These are phyloP conservation scores for Typha latifolia DNA, from an alignment of 176 grass and related monocot genomes.

Conservation along the genomic window DNA sequence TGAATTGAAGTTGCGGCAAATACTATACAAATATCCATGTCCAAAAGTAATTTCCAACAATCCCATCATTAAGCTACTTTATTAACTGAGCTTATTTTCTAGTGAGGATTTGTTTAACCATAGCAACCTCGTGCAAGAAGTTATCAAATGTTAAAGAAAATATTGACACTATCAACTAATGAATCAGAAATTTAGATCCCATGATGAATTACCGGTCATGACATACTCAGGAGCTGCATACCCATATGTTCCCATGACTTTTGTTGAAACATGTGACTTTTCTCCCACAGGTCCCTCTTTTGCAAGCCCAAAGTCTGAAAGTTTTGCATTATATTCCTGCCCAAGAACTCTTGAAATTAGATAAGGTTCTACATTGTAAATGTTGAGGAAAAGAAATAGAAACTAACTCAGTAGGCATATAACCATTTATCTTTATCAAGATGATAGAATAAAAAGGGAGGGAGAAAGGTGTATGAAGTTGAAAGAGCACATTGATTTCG, in stretches of 20 bases:
- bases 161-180: not conserved
- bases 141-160: not conserved
- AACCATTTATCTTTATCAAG: not conserved
- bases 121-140: too few relatives aligned
- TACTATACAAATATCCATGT: too few relatives aligned
- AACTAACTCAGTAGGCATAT: not conserved
- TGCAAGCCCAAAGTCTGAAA: constrained; percentile 78
- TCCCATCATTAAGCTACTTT: too few relatives aligned
- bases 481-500: not conserved
- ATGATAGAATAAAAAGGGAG: not conserved
- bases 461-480: not conserved
- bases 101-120: too few relatives aligned
- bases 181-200: not conserved
- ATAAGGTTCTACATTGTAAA: not conserved
- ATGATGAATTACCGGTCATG: constrained; percentile 37
- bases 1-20: too few relatives aligned
- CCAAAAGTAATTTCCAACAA: too few relatives aligned
- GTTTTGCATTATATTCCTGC: constrained; percentile 65
- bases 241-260: constrained; percentile 84
- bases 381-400: not conserved
- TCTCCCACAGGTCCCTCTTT: constrained; percentile 69
- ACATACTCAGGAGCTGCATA: constrained; percentile 82
- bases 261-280: constrained; percentile 65
- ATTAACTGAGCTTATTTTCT: too few relatives aligned
- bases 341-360: not conserved